A percentile compares a stretch with the other conserved stretches of the same genome.
These are phyloP conservation scores for Aureobasidium namibiae DNA, from an alignment of 2,329 filamentous ascomycete species.

Conservation along the genomic window DNA sequence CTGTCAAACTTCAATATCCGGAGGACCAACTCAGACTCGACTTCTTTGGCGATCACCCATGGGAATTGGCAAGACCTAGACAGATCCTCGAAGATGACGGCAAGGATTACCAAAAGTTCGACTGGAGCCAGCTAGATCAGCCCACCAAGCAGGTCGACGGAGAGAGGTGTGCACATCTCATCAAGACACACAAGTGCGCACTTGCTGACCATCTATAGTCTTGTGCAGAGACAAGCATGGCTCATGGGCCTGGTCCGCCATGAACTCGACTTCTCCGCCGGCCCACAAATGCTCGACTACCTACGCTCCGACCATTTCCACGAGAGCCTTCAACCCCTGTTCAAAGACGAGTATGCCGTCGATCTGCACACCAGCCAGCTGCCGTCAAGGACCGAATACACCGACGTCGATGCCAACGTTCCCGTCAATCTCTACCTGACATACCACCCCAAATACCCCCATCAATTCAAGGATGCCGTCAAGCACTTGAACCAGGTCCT, in stretches of 20 bases:
- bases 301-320: not conserved
- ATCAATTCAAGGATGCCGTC: not conserved
- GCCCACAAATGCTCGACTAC: not conserved
- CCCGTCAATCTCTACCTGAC: not conserved
- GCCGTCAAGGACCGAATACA: not conserved
- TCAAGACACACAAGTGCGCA: not conserved
- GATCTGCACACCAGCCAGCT: not conserved
- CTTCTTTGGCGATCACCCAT: conserved; percentile 92
- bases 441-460: conserved; percentile 4
- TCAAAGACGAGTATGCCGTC: not conserved
- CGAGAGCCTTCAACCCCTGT: not conserved
- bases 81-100: conserved; percentile 80
- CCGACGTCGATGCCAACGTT: not conserved
- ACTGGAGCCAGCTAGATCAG: conserved; percentile 75
- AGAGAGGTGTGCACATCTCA: conserved; percentile 56
- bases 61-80: conserved; percentile 86
- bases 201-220: conserved; percentile 45
- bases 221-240: conserved; percentile 85
- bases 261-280: not conserved
- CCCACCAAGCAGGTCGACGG: conserved; percentile 69
- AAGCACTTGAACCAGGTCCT: not conserved
- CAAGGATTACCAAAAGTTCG: conserved; percentile 63
- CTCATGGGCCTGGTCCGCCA: conserved; percentile 46
- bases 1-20: conserved; percentile 66
- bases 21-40: conserved; percentile 73